These are phyloP conservation scores for Boehmeria nivea DNA, from an alignment of 306 rosid species.

Conservation along the genomic window DNA sequence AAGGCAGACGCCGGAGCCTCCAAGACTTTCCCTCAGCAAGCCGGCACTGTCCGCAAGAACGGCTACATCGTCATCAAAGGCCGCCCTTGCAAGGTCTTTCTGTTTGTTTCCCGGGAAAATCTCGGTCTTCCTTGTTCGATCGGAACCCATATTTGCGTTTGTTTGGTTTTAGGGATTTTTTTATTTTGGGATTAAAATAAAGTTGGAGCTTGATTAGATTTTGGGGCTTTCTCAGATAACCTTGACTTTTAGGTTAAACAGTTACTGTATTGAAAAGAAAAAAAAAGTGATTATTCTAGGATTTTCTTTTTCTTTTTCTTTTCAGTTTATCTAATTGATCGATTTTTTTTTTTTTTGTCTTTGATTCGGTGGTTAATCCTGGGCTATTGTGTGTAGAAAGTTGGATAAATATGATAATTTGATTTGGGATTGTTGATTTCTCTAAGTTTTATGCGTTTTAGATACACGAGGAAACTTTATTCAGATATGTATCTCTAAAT, in stretches of 20 bases:
- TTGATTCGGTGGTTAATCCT: not conserved
- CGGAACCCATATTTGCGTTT: not conserved
- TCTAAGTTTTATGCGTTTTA: not conserved
- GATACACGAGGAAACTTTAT: not conserved
- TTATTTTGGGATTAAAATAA: not conserved
- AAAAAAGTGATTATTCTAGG: not conserved
- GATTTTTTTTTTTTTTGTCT: not conserved
- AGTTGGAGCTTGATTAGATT: too few species aligned
- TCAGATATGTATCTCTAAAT: not conserved
- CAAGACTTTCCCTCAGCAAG: conserved; percentile 72
- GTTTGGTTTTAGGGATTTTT: not conserved
- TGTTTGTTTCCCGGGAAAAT: not conserved
- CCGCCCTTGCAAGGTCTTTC: conserved; percentile 65
- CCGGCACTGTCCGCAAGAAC: conserved; percentile 77
- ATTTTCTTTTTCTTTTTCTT: not conserved
- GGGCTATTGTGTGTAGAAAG: too few species aligned
- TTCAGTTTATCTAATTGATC: not conserved
- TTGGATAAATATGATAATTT: not conserved
- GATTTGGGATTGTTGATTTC: not conserved
- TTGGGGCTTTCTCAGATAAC: not conserved
- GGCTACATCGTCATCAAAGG: conserved; percentile 64
- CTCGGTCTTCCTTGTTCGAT: not conserved
- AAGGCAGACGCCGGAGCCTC: conserved; percentile 80
- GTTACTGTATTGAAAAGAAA: not conserved
- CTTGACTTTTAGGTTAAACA: not conserved